Conservation (phyloP, 208 protist genomes). For the Trypanosoma vivax region DNA sequence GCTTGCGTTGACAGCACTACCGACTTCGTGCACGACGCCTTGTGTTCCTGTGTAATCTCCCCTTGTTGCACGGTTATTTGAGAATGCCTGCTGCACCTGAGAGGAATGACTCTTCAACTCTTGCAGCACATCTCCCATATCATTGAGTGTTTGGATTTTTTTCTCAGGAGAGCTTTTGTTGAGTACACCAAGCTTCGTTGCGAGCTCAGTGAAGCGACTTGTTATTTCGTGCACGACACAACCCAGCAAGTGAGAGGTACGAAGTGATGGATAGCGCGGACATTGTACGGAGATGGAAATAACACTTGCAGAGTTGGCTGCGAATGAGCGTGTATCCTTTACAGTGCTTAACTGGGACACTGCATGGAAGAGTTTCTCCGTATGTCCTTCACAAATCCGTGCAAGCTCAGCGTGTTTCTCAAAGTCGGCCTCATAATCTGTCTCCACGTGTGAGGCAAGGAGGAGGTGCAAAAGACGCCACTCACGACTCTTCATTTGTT, state of each 20-base stretch:
- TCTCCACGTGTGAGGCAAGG: constrained; percentile 61
- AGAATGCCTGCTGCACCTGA: constrained; percentile 24
- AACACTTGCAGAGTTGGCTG: constrained; percentile 28
- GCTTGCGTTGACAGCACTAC: constrained; percentile 13
- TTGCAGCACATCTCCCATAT: constrained; percentile 22
- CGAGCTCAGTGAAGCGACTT: constrained; percentile 38
- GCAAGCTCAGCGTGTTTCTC: constrained; percentile 41
- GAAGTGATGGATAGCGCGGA: constrained; percentile 36
- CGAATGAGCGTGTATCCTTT: constrained; percentile 2
- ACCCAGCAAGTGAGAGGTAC: constrained; percentile 43
- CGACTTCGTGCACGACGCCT: neutral
- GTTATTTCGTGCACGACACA: constrained; percentile 41
- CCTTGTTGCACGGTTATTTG: constrained; percentile 10
- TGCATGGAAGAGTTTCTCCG: constrained; percentile 31
- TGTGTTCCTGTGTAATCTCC: constrained; percentile 10
- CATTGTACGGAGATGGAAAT: constrained; percentile 32
- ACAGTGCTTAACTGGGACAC: constrained; percentile 37
- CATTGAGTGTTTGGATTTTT: constrained; percentile 14
- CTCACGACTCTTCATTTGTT: constrained; percentile 72
- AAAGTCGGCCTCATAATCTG: constrained; percentile 69
- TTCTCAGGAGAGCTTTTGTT: constrained; percentile 21
- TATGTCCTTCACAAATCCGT: constrained; percentile 62
- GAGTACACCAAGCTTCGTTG: constrained; percentile 30
- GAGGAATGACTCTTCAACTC: constrained; percentile 40
- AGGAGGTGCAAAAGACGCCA: constrained; percentile 74